A percentile compares a stretch with the other conserved stretches of the same genome.
These are phyloP conservation scores for Marasmius sp. DNA, from an alignment of 1,284 basidiomycete genomes.

Conservation along the genomic window DNA sequence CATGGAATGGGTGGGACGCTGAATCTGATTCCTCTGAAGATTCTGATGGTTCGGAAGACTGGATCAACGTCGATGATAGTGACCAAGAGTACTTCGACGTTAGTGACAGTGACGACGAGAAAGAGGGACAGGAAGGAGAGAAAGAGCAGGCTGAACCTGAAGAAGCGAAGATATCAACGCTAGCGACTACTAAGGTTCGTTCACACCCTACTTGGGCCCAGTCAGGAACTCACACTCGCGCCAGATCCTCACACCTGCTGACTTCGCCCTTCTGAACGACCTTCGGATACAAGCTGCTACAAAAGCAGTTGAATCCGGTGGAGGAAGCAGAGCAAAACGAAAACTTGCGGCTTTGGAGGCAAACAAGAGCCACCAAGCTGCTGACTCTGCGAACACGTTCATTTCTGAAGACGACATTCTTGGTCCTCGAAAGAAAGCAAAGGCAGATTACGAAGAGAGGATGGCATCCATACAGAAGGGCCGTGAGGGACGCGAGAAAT, in stretches of 20 bases:
- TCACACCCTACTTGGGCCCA: not conserved
- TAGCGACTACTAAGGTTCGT: constrained; percentile 78
- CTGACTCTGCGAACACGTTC: constrained; percentile 48
- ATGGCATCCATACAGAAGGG: constrained; percentile 92
- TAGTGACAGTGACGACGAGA: constrained; percentile 85
- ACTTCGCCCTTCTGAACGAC: constrained; percentile 93
- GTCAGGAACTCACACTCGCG: not conserved
- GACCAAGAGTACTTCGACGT: constrained; percentile 71
- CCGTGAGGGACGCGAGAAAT: constrained; percentile 95
- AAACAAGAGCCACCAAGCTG: constrained; percentile 46
- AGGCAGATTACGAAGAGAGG: constrained; percentile 93
- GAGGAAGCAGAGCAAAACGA: constrained; percentile 81
- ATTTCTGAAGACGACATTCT: constrained; percentile 92
- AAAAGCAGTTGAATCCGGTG: constrained; percentile 69
- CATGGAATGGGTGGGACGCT: constrained; percentile 92
- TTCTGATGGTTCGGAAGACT: constrained; percentile 70
- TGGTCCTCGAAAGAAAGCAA: constrained; percentile 92
- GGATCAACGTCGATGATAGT: constrained; percentile 85
- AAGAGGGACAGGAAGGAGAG: constrained; percentile 24
- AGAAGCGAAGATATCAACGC: constrained; percentile 47
- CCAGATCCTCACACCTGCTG: constrained; percentile 96
- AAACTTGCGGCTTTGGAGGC: constrained; percentile 82
- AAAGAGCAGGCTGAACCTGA: constrained; percentile 23
- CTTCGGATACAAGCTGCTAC: constrained; percentile 84
- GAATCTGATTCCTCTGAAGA: constrained; percentile 70